Conservation (phyloP, 2,329 filamentous ascomycete genomes). For the Penicillium sp. region DNA sequence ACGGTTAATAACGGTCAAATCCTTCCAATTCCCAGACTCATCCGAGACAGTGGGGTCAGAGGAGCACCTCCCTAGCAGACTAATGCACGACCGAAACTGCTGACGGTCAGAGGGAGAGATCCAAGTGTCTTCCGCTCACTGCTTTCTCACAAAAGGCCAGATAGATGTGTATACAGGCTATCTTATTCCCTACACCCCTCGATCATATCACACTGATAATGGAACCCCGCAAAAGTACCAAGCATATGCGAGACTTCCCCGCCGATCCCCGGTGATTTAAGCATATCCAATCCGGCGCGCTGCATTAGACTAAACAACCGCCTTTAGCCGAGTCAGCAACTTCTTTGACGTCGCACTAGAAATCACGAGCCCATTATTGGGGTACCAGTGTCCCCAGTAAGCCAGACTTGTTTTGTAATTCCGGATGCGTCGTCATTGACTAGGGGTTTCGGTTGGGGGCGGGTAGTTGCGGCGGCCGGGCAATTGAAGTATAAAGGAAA, state of each 20-base stretch:
- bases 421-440: slow-evolving; percentile 17
- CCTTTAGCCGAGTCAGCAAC: slow-evolving; percentile 3
- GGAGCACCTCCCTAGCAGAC: not conserved
- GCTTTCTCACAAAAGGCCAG: too few relatives aligned
- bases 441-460: slow-evolving; percentile 20
- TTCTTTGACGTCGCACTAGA: not conserved
- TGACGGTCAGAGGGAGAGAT: not conserved
- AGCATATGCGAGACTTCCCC: slow-evolving; percentile 1
- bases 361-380: not conserved
- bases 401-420: not conserved
- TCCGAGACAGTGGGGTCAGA: slow-evolving; percentile 4
- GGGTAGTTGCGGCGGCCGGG: slow-evolving; percentile 22
- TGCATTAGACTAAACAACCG: slow-evolving; percentile 4
- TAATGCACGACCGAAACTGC: slow-evolving; percentile 3
- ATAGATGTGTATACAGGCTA: too few relatives aligned
- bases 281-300: slow-evolving; percentile 2
- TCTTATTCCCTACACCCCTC: too few relatives aligned
- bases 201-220: not conserved
- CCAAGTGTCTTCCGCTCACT: not conserved
- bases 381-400: not conserved
- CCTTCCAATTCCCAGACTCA: not conserved
- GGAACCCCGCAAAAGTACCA: slow-evolving; percentile 6
- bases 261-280: slow-evolving; percentile 1
- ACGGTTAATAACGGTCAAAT: slow-evolving; percentile 6
- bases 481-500: slow-evolving; percentile 20